Evolutionary conservation across 352 stramenopile genomes (phyloP), one percentile per base, ranked within the genome.

Genomic region (Pythium insidiosum): DNA sequence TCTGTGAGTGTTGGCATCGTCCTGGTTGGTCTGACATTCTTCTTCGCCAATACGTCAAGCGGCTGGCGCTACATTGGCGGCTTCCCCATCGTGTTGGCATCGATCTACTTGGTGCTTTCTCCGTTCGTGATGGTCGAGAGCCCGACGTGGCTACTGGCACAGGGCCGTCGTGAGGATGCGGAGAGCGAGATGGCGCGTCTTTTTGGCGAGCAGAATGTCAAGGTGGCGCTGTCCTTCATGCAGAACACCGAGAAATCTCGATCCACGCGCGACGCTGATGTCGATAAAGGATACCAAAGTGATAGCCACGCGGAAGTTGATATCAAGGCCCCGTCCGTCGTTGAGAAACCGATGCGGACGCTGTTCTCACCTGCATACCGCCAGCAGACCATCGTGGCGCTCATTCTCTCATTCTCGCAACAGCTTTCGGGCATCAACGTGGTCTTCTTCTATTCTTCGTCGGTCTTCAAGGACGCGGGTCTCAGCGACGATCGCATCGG

Each of bases 361-460:
- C 43, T 84, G 9, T 63, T 77, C 45, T 66, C 59, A 4, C 43
- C 55, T 1, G 42, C 53, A 15, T 61, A 70, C 45, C 54, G 61
- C 19, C 58, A 51, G 20, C 73, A 85, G 38, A 54, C 75, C 1
- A 52, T 75, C 4, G 61, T 56, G 20, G 69, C 69, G 3, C 52
- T 83, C 20, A 47, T 57, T 3, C 43, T 81, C 19, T 56, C 58
- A 4, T 48, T 47, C 33, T 58, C 60, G 9, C 69, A 79, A 25
- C 70, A 84, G 34, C 56, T 84, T 31, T 71, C 71, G 0, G 73
- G 73, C 10, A 77, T 87, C 38, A 82, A 83, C 52, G 54, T 61
- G 10, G 52, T 74, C 22, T 73, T 72, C 39, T 70, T 63, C 48
- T 78, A 78, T 53, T 78, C 66, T 30, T 69, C 56, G 2, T 38